Evolutionary conservation across 192 early-diverging fungal genomes (phyloP).

Genomic region (Martensiomyces pterosporus): DNA sequence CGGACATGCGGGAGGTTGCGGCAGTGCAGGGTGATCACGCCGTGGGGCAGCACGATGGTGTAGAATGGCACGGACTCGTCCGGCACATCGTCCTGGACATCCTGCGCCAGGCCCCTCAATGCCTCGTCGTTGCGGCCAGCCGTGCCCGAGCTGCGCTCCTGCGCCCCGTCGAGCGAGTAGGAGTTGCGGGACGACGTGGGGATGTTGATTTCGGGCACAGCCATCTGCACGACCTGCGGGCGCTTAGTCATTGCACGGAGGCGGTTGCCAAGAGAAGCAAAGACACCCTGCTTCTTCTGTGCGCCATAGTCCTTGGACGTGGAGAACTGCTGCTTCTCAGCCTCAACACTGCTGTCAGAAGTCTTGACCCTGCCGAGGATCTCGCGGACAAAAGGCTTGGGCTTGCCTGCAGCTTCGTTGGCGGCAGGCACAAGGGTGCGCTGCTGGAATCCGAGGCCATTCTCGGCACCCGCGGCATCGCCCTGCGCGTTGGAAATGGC

Average conservation of each 20-base stretch:
- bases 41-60: slow-evolving; percentile 32
- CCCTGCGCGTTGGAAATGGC: slow-evolving; percentile 16
- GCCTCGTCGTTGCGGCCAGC: no score
- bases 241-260: not conserved
- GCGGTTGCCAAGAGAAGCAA: not conserved
- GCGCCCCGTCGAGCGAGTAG: not conserved
- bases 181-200: not conserved
- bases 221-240: not conserved
- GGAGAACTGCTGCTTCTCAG: not conserved
- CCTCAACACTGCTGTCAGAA: not conserved
- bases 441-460: no score
- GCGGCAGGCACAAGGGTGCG: no score
- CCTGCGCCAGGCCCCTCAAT: no score
- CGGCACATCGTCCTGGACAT: slow-evolving; percentile 27
- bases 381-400: no score
- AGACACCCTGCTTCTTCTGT: not conserved
- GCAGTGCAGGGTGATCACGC: slow-evolving; percentile 41
- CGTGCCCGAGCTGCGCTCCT: no score
- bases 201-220: slow-evolving; percentile 2
- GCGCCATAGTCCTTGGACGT: not conserved
- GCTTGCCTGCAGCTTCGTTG: no score
- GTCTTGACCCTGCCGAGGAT: not conserved
- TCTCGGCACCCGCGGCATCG: no score
- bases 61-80: slow-evolving; percentile 46
- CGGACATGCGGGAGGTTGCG: slow-evolving; percentile 33